phyloP scores from a whole-genome alignment of 1,284 basidiomycete genomes.

The Mycena citricolor region DNA sequence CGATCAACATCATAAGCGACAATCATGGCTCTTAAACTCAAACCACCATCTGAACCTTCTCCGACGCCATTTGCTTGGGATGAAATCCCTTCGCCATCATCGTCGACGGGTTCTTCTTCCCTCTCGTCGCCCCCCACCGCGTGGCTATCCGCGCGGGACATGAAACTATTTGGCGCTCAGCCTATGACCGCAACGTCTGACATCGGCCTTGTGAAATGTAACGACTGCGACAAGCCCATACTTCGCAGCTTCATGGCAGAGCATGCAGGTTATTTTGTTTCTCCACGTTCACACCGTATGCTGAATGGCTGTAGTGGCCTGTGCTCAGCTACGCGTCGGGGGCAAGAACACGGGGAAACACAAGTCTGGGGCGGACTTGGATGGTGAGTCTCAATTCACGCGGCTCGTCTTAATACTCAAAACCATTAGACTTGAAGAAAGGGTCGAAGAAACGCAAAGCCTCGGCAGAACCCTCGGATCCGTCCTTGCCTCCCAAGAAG shows the following conservation, averaged over 20 bases:
- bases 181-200: constrained; percentile 65
- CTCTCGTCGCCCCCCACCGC: constrained; percentile 70
- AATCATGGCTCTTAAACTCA: constrained; percentile 63
- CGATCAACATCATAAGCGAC: no score
- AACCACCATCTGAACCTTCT: constrained; percentile 42
- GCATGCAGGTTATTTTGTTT: constrained; percentile 73
- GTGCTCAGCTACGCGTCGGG: constrained; percentile 57
- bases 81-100: constrained; percentile 11
- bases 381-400: constrained; percentile 31
- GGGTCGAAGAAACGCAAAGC: constrained; percentile 73
- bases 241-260: constrained; percentile 73
- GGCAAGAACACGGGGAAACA: constrained; percentile 55
- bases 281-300: background rate
- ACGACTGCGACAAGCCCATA: constrained; percentile 75
- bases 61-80: constrained; percentile 26
- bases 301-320: constrained; percentile 48
- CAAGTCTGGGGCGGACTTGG: constrained; percentile 42
- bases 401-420: constrained; percentile 11
- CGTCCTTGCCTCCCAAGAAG: constrained; percentile 66
- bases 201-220: constrained; percentile 75
- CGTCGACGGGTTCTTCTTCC: constrained; percentile 35
- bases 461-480: constrained; percentile 60
- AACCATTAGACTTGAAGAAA: constrained; percentile 33
- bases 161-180: constrained; percentile 81
- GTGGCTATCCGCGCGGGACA: constrained; percentile 81